Evolutionary conservation across 2,329 filamentous ascomycete genomes (phyloP).

Genomic region (Lachnellula hyalina): DNA sequence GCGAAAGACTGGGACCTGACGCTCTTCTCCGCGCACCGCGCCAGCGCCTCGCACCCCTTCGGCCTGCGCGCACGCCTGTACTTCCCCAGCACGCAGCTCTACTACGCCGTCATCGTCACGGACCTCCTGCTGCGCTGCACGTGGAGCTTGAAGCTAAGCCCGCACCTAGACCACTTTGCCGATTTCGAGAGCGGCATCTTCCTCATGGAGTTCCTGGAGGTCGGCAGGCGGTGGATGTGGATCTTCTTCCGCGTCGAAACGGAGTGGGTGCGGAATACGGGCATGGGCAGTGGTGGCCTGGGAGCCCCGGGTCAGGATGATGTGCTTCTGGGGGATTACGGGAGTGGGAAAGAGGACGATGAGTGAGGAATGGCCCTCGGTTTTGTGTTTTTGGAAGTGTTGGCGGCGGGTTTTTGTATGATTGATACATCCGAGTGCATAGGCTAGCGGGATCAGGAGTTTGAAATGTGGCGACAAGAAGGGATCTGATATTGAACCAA

Average conservation of each 20-base stretch:
- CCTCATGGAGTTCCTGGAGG: slow-evolving; percentile 78
- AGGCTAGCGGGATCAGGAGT: not conserved
- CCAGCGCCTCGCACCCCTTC: slow-evolving; percentile 60
- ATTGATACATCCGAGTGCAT: not conserved
- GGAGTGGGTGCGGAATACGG: slow-evolving; percentile 68
- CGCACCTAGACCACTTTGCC: slow-evolving; percentile 75
- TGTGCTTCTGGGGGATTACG: slow-evolving; percentile 69
- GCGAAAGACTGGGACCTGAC: slow-evolving; percentile 95
- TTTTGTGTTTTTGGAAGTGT: not conserved
- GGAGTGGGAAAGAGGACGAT: slow-evolving; percentile 53
- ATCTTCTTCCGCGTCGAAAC: slow-evolving; percentile 94
- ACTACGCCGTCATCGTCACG: slow-evolving; percentile 74
- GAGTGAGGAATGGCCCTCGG: not conserved
- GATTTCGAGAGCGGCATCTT: slow-evolving; percentile 89
- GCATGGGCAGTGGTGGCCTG: slow-evolving; percentile 25
- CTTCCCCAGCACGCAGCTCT: slow-evolving; percentile 67
- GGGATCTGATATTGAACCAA: not conserved
- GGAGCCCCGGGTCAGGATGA: slow-evolving; percentile 59
- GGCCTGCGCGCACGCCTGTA: slow-evolving; percentile 71
- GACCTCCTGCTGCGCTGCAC: slow-evolving; percentile 83
- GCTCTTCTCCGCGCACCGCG: slow-evolving; percentile 57
- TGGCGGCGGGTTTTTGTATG: not conserved
- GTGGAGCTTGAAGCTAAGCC: slow-evolving; percentile 83
- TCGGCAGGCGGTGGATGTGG: slow-evolving; percentile 90
- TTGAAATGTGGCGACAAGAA: not conserved